These are phyloP conservation scores for Penicillium steckii DNA, from an alignment of 495 filamentous ascomycete species.

Conservation along the genomic window DNA sequence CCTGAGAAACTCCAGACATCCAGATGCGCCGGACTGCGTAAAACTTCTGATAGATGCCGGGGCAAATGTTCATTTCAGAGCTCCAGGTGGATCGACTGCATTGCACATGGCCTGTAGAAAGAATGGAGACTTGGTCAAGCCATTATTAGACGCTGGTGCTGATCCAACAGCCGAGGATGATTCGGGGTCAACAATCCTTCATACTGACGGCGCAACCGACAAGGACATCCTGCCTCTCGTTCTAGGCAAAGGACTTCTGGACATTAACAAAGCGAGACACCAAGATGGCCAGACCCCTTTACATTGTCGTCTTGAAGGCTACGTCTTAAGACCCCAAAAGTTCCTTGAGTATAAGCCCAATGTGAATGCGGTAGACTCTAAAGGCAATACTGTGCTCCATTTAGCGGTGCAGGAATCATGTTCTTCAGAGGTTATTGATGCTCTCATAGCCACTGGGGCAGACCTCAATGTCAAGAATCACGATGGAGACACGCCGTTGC, in stretches of 20 bases:
- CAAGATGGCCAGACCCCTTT: neutral
- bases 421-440: slow-evolving; percentile 1
- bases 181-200: slow-evolving; percentile 10
- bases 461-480: slow-evolving; percentile 17
- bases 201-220: slow-evolving; percentile 9
- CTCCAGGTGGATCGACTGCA: slow-evolving; percentile 9
- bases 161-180: slow-evolving; percentile 13
- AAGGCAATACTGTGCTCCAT: slow-evolving; percentile 9
- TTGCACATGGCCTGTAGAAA: slow-evolving; percentile 12
- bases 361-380: neutral
- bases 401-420: neutral
- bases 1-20: neutral
- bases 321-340: neutral
- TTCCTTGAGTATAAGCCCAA: slow-evolving; percentile 5
- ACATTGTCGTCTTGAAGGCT: neutral
- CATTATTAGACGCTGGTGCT: slow-evolving; percentile 14
- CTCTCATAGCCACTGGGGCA: slow-evolving; percentile 12
- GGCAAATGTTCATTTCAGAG: slow-evolving; percentile 14
- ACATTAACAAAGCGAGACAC: slow-evolving; percentile 4
- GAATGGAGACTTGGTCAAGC: slow-evolving; percentile 5
- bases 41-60: slow-evolving; percentile 15
- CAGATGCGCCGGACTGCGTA: slow-evolving; percentile 3
- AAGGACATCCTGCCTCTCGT: slow-evolving; percentile 10
- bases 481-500: slow-evolving; percentile 14
- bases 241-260: slow-evolving; percentile 3